Base-by-base conservation (phyloP, 2,329 filamentous ascomycete genomes). In the Cladophialophora exuberans region DNA sequence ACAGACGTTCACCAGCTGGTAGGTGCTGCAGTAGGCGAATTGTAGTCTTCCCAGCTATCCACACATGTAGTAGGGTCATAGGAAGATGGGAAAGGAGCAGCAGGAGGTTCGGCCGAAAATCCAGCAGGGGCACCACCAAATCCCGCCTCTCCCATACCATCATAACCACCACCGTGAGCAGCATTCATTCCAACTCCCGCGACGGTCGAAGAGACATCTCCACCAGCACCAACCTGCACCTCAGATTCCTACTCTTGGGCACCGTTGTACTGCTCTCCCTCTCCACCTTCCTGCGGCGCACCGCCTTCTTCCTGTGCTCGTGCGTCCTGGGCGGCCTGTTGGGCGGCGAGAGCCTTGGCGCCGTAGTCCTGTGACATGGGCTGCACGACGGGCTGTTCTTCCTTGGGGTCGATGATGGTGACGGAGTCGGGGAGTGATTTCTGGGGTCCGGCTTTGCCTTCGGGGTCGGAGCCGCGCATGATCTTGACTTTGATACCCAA, bases 401-500 rank as follows among this genome's bases (percentile, higher is more conserved):
- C 94, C 90, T 99, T 99, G 80, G 94, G 95, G 84, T 99, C 94
- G 79, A 97, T 96, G 81, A 99, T 94, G 77, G 93, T 97, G 78
- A 99, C 94, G 76, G 91, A 90, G 79, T 99, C 94, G 69, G 94
- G 94, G 66, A 99, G 90, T 67, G 91, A 87, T 87, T 97, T 97
- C 81, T 92, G 90, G 71, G 93, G 92, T 69, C 94, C 91, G 72
- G 90, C 86, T 88, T 99, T 99, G 87, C 94, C 94, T 82, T 97
- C 91, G 77, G 94, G 94, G 83, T 99, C 94, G 70, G 90, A 94
- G 76, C 94, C 94, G 78, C 95, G 92, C 94, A 99, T 99, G 83
- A 99, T 99, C 92, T 99, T 99, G 80, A 99, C 94, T 87, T 99
- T 99, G 84, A 99, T 99, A 83, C 94, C 94, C 67, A 99, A 84